Percentiles rank a stretch among this genome's conserved stretches.
Conservation (phyloP, 2,329 filamentous ascomycete species). For the Macrophomina tecta region DNA sequence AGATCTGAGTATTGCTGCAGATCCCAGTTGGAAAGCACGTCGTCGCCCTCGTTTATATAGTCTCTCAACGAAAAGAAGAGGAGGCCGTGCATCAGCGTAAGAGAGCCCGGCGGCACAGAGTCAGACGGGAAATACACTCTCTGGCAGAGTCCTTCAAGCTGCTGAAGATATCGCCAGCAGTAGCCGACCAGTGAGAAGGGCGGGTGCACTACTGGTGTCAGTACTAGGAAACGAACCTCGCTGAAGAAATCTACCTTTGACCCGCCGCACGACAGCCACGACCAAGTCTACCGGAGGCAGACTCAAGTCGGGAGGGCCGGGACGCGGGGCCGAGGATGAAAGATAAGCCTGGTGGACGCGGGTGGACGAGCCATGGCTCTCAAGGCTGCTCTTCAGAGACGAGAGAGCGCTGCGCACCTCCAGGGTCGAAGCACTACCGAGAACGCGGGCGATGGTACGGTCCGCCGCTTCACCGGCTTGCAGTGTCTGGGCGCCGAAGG, state of each 20-base stretch:
- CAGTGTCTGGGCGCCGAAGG: slow-evolving; percentile 55
- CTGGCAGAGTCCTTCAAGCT: slow-evolving; percentile 39
- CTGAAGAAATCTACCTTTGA: slow-evolving; percentile 37
- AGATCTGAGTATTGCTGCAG: slow-evolving; percentile 40
- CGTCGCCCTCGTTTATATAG: slow-evolving; percentile 33
- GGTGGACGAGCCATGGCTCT: slow-evolving; percentile 31
- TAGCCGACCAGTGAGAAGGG: slow-evolving; percentile 15
- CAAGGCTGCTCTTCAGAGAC: slow-evolving; percentile 43
- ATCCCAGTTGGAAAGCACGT: slow-evolving; percentile 34
- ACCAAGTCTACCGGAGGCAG: slow-evolving; percentile 41
- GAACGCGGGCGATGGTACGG: slow-evolving; percentile 41
- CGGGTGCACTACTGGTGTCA: slow-evolving; percentile 8
- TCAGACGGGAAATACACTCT: slow-evolving; percentile 52
- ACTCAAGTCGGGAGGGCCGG: slow-evolving; percentile 31
- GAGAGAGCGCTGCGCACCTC: slow-evolving; percentile 42
- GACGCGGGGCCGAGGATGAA: neutral
- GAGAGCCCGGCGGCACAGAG: slow-evolving; percentile 48
- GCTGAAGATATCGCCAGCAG: slow-evolving; percentile 1
- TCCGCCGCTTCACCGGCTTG: slow-evolving; percentile 54
- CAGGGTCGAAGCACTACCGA: slow-evolving; percentile 35
- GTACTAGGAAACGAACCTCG: neutral
- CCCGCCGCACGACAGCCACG: slow-evolving; percentile 36
- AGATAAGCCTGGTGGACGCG: slow-evolving; percentile 29
- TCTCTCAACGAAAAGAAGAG: slow-evolving; percentile 49
- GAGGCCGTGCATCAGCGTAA: slow-evolving; percentile 47